A percentile compares a stretch with the other conserved stretches of the same genome.
Conservation (phyloP, 306 rosid species). For the Abrus precatorius region DNA sequence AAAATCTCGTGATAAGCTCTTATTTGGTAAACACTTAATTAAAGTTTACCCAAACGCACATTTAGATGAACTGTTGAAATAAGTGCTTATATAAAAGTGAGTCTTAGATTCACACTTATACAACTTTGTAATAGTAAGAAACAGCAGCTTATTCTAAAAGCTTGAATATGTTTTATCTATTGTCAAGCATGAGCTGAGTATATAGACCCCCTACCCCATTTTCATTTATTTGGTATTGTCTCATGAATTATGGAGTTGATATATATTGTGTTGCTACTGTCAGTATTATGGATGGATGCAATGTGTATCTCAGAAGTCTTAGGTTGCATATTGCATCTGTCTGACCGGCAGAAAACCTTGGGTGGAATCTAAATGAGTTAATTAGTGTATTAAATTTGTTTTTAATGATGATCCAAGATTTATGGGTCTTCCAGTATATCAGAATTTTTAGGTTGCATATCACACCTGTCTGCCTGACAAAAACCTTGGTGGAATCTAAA, state of each 20-base stretch:
- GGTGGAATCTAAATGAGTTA: neutral
- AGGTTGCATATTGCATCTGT: neutral
- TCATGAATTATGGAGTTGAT: neutral
- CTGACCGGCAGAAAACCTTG: constrained; percentile 6
- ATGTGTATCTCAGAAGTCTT: neutral
- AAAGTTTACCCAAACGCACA: neutral
- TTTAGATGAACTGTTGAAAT: neutral
- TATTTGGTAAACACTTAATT: neutral
- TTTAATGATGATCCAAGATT: constrained; percentile 3
- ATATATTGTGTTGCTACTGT: constrained; percentile 4
- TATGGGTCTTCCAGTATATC: constrained; percentile 5
- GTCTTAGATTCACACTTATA: neutral
- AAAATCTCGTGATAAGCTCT: neutral
- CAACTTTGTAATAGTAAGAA: neutral
- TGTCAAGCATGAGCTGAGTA: neutral
- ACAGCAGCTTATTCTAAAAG: neutral
- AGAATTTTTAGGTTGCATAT: neutral
- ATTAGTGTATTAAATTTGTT: neutral
- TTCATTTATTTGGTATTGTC: neutral
- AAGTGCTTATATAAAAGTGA: neutral
- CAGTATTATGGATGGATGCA: constrained; percentile 21
- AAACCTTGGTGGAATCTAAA: constrained; percentile 14
- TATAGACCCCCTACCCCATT: neutral
- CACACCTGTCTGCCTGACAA: neutral
- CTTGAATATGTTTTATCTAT: constrained; percentile 8